These are phyloP conservation scores for Claviceps sp. DNA, from an alignment of 2,329 filamentous ascomycete genomes.

Conservation along the genomic window DNA sequence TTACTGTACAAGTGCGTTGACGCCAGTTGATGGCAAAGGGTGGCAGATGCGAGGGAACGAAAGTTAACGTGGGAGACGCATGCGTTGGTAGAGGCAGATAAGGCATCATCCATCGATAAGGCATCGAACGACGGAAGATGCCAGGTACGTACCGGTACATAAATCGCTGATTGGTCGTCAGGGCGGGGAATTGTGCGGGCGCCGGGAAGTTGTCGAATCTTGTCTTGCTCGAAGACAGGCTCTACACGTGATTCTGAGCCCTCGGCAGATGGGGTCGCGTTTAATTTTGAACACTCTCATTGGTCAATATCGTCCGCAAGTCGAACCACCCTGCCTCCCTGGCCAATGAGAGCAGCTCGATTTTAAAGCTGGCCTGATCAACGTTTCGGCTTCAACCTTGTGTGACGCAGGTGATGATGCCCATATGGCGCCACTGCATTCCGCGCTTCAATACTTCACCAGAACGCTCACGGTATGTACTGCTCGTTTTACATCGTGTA, in stretches of 20 bases:
- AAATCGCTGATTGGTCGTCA: constrained; percentile 17
- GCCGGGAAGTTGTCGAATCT: neutral
- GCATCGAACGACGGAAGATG: constrained; percentile 11
- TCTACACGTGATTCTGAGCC: constrained; percentile 4
- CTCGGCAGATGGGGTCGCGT: neutral
- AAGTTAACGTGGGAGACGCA: neutral
- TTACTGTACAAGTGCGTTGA: constrained; percentile 3
- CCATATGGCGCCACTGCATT: neutral
- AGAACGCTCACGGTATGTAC: too few species aligned
- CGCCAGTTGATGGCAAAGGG: neutral
- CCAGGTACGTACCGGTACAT: neutral
- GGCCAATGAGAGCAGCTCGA: neutral
- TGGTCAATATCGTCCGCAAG: neutral
- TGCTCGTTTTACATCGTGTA: too few species aligned
- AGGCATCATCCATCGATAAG: neutral
- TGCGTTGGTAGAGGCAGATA: neutral
- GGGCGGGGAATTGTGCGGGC: constrained; percentile 14
- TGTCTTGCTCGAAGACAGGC: neutral
- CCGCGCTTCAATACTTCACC: neutral
- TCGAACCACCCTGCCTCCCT: neutral
- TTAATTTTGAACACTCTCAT: neutral
- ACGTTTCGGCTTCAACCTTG: neutral
- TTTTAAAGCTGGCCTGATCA: neutral
- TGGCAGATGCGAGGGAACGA: neutral
- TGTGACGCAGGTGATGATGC: constrained; percentile 1